A percentile compares a stretch with the other conserved stretches of the same genome.
Evolutionary conservation across 352 stramenopile genomes (phyloP).

Genomic region (Globisporangium solare): DNA sequence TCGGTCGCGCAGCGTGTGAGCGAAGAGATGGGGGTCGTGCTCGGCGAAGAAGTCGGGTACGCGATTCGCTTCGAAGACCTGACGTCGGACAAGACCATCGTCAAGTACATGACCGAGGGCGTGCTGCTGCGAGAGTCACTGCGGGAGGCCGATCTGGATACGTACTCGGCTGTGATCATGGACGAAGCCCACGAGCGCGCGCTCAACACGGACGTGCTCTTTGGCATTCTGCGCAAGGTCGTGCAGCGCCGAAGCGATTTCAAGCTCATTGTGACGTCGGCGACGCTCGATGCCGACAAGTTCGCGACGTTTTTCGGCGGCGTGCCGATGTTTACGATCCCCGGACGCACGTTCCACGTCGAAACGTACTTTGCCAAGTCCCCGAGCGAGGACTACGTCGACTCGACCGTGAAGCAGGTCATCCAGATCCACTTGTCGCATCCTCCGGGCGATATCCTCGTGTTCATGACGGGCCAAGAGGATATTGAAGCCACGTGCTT

Average conservation of each 20-base stretch:
- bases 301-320: slow-evolving; percentile 97
- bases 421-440: slow-evolving; percentile 98
- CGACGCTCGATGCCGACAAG: slow-evolving; percentile 96
- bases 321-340: slow-evolving; percentile 97
- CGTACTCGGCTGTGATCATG: slow-evolving; percentile 90
- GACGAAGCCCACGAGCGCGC: slow-evolving; percentile 94
- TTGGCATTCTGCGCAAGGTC: slow-evolving; percentile 91
- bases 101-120: slow-evolving; percentile 97
- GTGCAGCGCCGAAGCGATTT: slow-evolving; percentile 87
- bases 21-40: slow-evolving; percentile 94
- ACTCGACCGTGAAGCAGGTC: slow-evolving; percentile 96
- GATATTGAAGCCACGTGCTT: slow-evolving; percentile 97
- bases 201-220: slow-evolving; percentile 93
- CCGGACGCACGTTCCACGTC: slow-evolving; percentile 82
- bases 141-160: slow-evolving; percentile 81
- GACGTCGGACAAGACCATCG: slow-evolving; percentile 92
- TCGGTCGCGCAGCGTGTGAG: slow-evolving; percentile 98
- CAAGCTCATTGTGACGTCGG: slow-evolving; percentile 91
- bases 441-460: slow-evolving; percentile 95
- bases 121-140: slow-evolving; percentile 93
- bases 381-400: slow-evolving; percentile 96
- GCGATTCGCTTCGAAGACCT: slow-evolving; percentile 95
- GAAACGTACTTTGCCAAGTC: slow-evolving; percentile 90
- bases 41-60: slow-evolving; percentile 90
- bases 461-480: slow-evolving; percentile 99